These are phyloP conservation scores for Batrachochytrium dendrobatidis DNA, from an alignment of 371 early-diverging fungal species.

Conservation along the genomic window DNA sequence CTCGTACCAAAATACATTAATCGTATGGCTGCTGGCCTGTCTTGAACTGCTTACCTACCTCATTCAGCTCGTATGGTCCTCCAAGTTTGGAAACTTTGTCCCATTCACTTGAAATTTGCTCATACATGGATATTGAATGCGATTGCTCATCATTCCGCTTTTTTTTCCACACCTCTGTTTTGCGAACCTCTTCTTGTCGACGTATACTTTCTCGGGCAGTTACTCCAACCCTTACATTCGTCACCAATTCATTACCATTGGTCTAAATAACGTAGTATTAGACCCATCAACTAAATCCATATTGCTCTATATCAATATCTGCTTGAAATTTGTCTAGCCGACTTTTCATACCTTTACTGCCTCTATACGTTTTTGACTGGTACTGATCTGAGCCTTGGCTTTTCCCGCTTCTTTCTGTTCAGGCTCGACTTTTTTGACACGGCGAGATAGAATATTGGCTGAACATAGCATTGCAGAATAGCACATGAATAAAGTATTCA, in stretches of 20 bases:
- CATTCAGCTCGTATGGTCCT: constrained; percentile 36
- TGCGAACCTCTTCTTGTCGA: constrained; percentile 30
- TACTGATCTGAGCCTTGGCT: constrained; percentile 28
- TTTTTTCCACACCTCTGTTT: constrained; percentile 25
- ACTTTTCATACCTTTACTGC: constrained; percentile 23
- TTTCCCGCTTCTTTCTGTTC: constrained; percentile 35
- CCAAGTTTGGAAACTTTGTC: constrained; percentile 14
- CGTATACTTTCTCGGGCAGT: constrained; percentile 32
- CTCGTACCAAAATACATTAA: neutral
- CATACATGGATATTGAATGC: constrained; percentile 6
- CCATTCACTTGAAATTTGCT: constrained; percentile 20
- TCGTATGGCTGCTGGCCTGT: neutral
- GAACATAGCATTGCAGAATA: neutral
- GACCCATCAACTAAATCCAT: no score
- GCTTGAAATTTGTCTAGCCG: neutral
- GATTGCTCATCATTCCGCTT: constrained; percentile 25
- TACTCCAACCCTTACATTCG: constrained; percentile 35
- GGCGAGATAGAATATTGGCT: constrained; percentile 17
- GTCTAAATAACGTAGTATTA: constrained; percentile 14
- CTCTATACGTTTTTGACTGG: constrained; percentile 29
- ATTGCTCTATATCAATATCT: no score
- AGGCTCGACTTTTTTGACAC: constrained; percentile 29
- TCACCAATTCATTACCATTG: constrained; percentile 34
- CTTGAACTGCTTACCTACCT: constrained; percentile 17
- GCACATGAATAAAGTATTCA: neutral